Percentiles rank a stretch among this genome's conserved stretches.
Evolutionary conservation across 148 eudicot genomes (phyloP).

Genomic region (Oxyria digyna): DNA sequence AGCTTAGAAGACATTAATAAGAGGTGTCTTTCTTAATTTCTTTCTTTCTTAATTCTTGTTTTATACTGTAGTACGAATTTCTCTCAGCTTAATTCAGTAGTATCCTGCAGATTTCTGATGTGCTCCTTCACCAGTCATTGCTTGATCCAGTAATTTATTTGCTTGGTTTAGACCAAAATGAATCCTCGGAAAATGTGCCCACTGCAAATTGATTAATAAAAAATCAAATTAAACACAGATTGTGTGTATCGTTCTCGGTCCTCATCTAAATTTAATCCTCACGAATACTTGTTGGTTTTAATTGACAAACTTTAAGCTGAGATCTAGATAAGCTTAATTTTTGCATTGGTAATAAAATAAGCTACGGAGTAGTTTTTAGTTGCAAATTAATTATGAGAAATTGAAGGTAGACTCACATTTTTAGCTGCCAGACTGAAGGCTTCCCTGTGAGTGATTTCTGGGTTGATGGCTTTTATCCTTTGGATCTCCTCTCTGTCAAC

Average conservation of each 20-base stretch:
- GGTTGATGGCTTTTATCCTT: constrained; percentile 72
- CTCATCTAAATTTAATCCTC: not conserved
- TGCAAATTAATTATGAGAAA: not conserved
- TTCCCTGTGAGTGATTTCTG: constrained; percentile 77
- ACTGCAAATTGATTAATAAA: constrained; percentile 27
- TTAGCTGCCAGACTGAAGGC: constrained; percentile 89
- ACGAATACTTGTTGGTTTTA: not conserved
- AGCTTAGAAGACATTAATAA: not conserved
- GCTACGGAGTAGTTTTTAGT: not conserved
- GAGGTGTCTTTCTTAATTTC: not conserved
- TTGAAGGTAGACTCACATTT: constrained; percentile 53
- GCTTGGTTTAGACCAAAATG: constrained; percentile 61
- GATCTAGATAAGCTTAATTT: not conserved
- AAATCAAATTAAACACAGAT: not conserved
- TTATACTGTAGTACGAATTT: not conserved
- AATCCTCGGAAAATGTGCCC: constrained; percentile 89
- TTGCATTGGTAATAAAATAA: not conserved
- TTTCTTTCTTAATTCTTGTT: not conserved
- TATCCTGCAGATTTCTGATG: constrained; percentile 28
- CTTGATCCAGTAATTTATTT: constrained; percentile 29
- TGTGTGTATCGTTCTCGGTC: no score
- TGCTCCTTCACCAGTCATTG: constrained; percentile 25
- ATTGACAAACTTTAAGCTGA: no score
- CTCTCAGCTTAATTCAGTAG: constrained; percentile 9
- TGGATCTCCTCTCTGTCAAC: constrained; percentile 67